These are phyloP conservation scores for Penicillium fimorum DNA, from an alignment of 495 filamentous ascomycete genomes.

Conservation along the genomic window DNA sequence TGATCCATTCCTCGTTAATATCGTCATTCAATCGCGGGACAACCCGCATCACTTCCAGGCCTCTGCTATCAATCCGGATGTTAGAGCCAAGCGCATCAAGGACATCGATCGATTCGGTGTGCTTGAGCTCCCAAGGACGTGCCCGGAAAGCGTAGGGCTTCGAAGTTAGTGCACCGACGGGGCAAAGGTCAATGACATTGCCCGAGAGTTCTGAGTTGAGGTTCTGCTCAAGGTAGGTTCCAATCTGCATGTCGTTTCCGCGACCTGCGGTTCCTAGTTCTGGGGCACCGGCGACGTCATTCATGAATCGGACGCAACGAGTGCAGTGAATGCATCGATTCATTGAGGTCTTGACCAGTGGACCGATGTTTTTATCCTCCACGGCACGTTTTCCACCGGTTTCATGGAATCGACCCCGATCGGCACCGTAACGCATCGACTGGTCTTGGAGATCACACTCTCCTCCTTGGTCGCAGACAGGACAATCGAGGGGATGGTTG, in stretches of 20 bases:
- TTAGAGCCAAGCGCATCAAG: slow-evolving; percentile 90
- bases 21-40: slow-evolving; percentile 92
- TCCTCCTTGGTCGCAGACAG: slow-evolving; percentile 96
- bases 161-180: slow-evolving; percentile 91
- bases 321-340: slow-evolving; percentile 99
- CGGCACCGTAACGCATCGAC: slow-evolving; percentile 96
- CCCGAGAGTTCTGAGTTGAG: slow-evolving; percentile 92
- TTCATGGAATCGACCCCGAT: slow-evolving; percentile 96
- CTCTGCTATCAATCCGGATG: slow-evolving; percentile 87
- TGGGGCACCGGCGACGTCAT: slow-evolving; percentile 92
- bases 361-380: slow-evolving; percentile 98
- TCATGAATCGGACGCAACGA: slow-evolving; percentile 94
- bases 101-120: slow-evolving; percentile 91
- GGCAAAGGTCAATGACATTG: slow-evolving; percentile 97
- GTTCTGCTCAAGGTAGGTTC: slow-evolving; percentile 91
- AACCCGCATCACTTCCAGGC: slow-evolving; percentile 95
- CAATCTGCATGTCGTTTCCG: slow-evolving; percentile 96
- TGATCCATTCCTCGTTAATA: slow-evolving; percentile 99
- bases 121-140: slow-evolving; percentile 92
- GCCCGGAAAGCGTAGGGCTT: slow-evolving; percentile 98
- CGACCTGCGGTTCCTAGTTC: slow-evolving; percentile 92
- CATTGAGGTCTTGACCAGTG: slow-evolving; percentile 99
- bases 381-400: slow-evolving; percentile 90
- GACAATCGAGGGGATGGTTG: slow-evolving; percentile 97
- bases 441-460: slow-evolving; percentile 99